phyloP scores from a whole-genome alignment of 305 asterid species.

The Salvia sclarea region DNA sequence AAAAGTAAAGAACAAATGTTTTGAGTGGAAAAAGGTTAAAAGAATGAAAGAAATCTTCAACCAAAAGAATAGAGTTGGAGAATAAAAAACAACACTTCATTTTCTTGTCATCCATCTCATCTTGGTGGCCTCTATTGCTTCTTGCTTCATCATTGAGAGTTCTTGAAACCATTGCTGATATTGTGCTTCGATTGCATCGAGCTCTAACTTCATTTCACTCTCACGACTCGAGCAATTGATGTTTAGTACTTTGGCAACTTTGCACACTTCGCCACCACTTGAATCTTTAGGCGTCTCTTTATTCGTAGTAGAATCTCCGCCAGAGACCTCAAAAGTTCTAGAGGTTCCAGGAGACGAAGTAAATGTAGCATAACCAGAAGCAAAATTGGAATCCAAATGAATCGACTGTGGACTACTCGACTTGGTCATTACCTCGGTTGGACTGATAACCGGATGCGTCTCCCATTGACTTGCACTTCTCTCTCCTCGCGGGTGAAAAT shows the following conservation, averaged over 20 bases:
- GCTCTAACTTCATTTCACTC: conserved; percentile 45
- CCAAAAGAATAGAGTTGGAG: too few species aligned
- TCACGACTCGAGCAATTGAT: conserved; percentile 38
- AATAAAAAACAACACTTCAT: conserved; percentile 30
- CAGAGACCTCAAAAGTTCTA: conserved; percentile 43
- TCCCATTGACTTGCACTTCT: conserved; percentile 34
- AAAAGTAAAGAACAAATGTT: too few species aligned
- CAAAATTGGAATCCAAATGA: too few species aligned
- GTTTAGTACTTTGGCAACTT: conserved; percentile 42
- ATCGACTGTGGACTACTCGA: conserved; percentile 34
- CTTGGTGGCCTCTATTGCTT: conserved; percentile 60
- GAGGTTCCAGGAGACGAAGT: too few species aligned
- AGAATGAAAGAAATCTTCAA: too few species aligned
- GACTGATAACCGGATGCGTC: conserved; percentile 17
- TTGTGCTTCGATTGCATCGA: conserved; percentile 58
- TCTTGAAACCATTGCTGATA: conserved; percentile 59
- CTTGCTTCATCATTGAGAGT: conserved; percentile 55
- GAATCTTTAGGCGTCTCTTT: conserved; percentile 36
- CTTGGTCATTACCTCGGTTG: too few species aligned
- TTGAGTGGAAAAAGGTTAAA: too few species aligned
- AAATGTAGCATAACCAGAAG: too few species aligned
- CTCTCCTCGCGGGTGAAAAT: conserved; percentile 34
- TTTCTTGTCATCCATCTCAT: conserved; percentile 54
- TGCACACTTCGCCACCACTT: conserved; percentile 34
- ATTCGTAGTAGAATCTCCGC: conserved; percentile 38